Conservation (phyloP, 345 rosid genomes). For the Eucalyptus lansdowneana region DNA sequence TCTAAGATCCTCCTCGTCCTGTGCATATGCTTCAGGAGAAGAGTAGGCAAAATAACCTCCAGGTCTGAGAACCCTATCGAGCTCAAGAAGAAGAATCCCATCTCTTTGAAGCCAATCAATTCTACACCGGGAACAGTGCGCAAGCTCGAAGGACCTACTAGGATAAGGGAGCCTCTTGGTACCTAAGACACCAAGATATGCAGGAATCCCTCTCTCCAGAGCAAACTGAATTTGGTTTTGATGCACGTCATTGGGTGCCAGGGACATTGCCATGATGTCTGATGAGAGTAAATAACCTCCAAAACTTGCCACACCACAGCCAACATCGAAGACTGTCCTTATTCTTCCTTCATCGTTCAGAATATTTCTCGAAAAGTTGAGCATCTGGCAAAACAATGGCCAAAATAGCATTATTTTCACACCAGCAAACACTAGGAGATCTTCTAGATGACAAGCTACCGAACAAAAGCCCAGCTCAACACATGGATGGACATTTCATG, state of each 20-base stretch:
- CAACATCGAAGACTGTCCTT: slow-evolving; percentile 93
- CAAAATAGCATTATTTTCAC: not conserved
- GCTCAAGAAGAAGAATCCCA: slow-evolving; percentile 96
- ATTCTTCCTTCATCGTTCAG: slow-evolving; percentile 69
- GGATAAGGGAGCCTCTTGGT: slow-evolving; percentile 98
- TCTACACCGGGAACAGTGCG: slow-evolving; percentile 97
- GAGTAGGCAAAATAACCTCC: slow-evolving; percentile 99
- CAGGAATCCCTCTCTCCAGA: slow-evolving; percentile 96
- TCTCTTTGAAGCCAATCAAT: slow-evolving; percentile 99
- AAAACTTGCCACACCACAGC: slow-evolving; percentile 98
- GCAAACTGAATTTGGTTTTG: slow-evolving; percentile 99
- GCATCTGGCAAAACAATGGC: slow-evolving; percentile 53
- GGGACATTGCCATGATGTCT: slow-evolving; percentile 73
- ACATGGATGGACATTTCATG: not conserved
- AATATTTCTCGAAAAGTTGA: slow-evolving; percentile 60
- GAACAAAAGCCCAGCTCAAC: not conserved
- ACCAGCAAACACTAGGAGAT: not conserved
- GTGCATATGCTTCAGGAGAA: slow-evolving; percentile 98
- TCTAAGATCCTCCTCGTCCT: slow-evolving; percentile 87
- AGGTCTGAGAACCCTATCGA: slow-evolving; percentile 90
- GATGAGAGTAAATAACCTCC: slow-evolving; percentile 93
- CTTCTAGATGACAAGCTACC: not conserved
- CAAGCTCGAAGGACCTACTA: slow-evolving; percentile 95
- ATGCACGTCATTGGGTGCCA: slow-evolving; percentile 98
- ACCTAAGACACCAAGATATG: slow-evolving; percentile 94